Conservation (phyloP, 23 red algal genomes). For the Gracilaria caudata region DNA sequence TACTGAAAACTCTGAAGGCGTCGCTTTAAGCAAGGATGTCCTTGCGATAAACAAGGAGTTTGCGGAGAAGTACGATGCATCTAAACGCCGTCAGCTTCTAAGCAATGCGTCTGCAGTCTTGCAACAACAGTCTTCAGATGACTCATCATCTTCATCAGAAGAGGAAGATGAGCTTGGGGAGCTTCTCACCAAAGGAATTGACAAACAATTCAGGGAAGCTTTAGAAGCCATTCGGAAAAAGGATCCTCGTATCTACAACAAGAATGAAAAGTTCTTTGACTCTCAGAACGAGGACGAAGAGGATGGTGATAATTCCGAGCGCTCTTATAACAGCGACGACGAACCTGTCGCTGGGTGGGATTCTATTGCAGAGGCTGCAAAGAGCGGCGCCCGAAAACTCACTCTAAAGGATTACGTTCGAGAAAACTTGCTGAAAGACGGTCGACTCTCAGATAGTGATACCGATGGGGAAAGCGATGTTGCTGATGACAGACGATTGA, state of each 20-base stretch:
- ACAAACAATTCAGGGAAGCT: constrained; percentile 70
- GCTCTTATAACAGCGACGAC: constrained; percentile 52
- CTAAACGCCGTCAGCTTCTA: constrained; percentile 69
- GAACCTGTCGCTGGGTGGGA: constrained; percentile 96
- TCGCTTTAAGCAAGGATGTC: not conserved
- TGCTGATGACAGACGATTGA: not conserved
- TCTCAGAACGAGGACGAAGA: not conserved
- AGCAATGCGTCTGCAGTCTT: constrained; percentile 25
- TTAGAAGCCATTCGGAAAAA: constrained; percentile 69
- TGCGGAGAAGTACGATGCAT: constrained; percentile 69
- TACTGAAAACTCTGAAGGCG: not conserved
- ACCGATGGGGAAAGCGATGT: constrained; percentile 18
- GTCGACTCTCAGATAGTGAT: constrained; percentile 54
- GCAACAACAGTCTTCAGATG: constrained; percentile 31
- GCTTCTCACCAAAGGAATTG: constrained; percentile 86
- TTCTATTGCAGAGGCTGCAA: constrained; percentile 51
- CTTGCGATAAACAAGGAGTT: constrained; percentile 70
- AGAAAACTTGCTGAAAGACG: constrained; percentile 69
- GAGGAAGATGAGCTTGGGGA: constrained; percentile 94
- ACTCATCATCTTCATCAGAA: constrained; percentile 27
- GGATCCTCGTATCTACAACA: constrained; percentile 88
- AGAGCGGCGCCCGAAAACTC: constrained; percentile 30
- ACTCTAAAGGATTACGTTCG: constrained; percentile 85
- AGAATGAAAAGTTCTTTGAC: constrained; percentile 37
- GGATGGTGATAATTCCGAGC: constrained; percentile 31